phyloP scores from a whole-genome alignment of 1,139 yeast species.

The Scheffersomyces illinoinensis region DNA sequence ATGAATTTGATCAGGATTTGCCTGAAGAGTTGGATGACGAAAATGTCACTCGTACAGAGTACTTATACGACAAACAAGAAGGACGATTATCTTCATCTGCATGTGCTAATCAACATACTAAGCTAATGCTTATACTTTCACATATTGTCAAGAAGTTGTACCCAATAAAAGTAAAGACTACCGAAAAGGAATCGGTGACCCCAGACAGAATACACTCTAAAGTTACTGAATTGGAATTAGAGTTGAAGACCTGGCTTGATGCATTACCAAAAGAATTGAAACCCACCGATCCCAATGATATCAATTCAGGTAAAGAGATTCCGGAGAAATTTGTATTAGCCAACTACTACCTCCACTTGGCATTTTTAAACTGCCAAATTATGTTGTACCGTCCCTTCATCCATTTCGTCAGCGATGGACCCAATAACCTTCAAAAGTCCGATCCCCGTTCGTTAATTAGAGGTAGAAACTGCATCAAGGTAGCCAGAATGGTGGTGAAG shows the following conservation, averaged over 20 bases:
- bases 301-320: slow-evolving; percentile 33
- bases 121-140: slow-evolving; percentile 52
- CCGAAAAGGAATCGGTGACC: slow-evolving; percentile 19
- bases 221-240: slow-evolving; percentile 72
- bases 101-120: slow-evolving; percentile 85
- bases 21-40: slow-evolving; percentile 89
- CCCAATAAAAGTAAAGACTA: slow-evolving; percentile 35
- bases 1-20: slow-evolving; percentile 85
- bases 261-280: slow-evolving; percentile 69
- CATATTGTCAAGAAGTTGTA: slow-evolving; percentile 45
- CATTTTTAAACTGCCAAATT: slow-evolving; percentile 82
- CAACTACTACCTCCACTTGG: slow-evolving; percentile 71
- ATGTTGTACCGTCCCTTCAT: slow-evolving; percentile 89
- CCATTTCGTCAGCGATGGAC: slow-evolving; percentile 69
- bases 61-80: slow-evolving; percentile 35
- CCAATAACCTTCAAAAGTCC: slow-evolving; percentile 40
- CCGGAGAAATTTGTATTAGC: slow-evolving; percentile 71
- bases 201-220: slow-evolving; percentile 55
- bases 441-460: slow-evolving; percentile 57
- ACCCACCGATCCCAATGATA: slow-evolving; percentile 62
- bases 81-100: slow-evolving; percentile 68
- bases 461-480: slow-evolving; percentile 83
- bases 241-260: slow-evolving; percentile 74
- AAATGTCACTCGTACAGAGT: slow-evolving; percentile 68
- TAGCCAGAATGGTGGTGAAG: slow-evolving; percentile 81